Evolutionary conservation across 768 basidiomycete species (phyloP), one percentile per base, ranked within the genome.

Genomic region (Termitomyces heimii): DNA sequence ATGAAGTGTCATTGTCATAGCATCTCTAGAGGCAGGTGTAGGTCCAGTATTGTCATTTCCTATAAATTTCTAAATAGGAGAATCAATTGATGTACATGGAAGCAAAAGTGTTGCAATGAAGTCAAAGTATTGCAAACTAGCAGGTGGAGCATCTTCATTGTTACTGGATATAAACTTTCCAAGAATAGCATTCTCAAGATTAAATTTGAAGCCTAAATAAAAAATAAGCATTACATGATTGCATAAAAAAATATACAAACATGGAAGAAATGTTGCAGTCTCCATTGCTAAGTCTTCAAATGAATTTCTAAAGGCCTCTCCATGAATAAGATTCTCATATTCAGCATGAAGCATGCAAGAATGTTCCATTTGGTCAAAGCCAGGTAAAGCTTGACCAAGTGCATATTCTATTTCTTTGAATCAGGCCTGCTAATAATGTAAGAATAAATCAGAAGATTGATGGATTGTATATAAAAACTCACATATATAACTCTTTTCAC

Each of bases 51-150:
- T 60, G 51, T 57, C 16, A 47, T 61, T 62, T 0, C 63, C 64
- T 3, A 63, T 67, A 46, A 67, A 67, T 53, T 67, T 65, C 39
- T 60, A 35, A 14, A 67, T 51, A 0, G 44, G 54, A 3, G 44
- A 39, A 43, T 65, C 54, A 20, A 54, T 49, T 0, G 44, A 35
- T 0, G 58, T 59, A 28, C 60, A 62, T 1, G 61, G 66, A 0
- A 65, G 60, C 4, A 61, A 34, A 5, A 20, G 54, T 9, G 63
- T 67, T 5, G 63, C 64, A 9, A 67, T 45, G 34, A 67, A 67
- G 32, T 65, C 29, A 13, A 10, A 6, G 31, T 51, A 50, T 0
- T 50, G 49, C 1, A 63, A 53, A 8, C 35, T 56, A 20, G 40
- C 52, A n/a, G 54, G 59, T 7, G 43, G 26, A 0, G 20, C 37